Evolutionary conservation across 2,329 filamentous ascomycete genomes (phyloP).

Genomic region (Boeremia lycopersici): DNA sequence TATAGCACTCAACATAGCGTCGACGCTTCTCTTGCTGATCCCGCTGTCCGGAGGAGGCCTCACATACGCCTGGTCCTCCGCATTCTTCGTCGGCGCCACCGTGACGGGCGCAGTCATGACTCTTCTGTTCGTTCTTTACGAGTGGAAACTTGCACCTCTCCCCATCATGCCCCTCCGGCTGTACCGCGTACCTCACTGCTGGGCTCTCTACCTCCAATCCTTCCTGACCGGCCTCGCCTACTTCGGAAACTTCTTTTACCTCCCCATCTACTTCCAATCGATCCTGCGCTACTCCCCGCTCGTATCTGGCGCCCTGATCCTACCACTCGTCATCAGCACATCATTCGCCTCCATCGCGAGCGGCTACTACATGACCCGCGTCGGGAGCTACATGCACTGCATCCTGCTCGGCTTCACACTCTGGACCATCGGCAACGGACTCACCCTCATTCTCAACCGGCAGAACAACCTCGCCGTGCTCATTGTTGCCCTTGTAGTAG

Average conservation of each 20-base stretch:
- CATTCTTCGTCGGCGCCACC: conserved; percentile 65
- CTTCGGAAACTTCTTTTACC: conserved; percentile 65
- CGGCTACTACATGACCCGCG: conserved; percentile 27
- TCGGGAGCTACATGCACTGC: conserved; percentile 27
- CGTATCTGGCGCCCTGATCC: conserved; percentile 57
- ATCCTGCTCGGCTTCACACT: conserved; percentile 47
- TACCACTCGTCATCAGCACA: conserved; percentile 48
- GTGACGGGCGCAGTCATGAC: conserved; percentile 55
- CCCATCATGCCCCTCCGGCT: conserved; percentile 65
- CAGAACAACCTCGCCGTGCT: conserved; percentile 55
- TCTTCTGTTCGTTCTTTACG: conserved; percentile 58
- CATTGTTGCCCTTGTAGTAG: conserved; percentile 58
- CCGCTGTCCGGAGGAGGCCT: conserved; percentile 66
- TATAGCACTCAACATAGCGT: conserved; percentile 59
- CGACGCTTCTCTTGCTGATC: conserved; percentile 66
- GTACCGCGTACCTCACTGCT: conserved; percentile 61
- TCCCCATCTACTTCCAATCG: conserved; percentile 68
- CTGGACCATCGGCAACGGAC: conserved; percentile 60
- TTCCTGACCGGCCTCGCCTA: conserved; percentile 66
- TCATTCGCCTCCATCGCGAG: conserved; percentile 24
- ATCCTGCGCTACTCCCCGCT: conserved; percentile 55
- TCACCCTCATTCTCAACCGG: conserved; percentile 58
- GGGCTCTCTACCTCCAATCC: conserved; percentile 62
- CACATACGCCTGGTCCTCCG: conserved; percentile 62
- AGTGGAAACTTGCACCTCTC: conserved; percentile 62